These are phyloP conservation scores for Paecilomyces variotii DNA, from an alignment of 2,329 filamentous ascomycete genomes.

Conservation along the genomic window DNA sequence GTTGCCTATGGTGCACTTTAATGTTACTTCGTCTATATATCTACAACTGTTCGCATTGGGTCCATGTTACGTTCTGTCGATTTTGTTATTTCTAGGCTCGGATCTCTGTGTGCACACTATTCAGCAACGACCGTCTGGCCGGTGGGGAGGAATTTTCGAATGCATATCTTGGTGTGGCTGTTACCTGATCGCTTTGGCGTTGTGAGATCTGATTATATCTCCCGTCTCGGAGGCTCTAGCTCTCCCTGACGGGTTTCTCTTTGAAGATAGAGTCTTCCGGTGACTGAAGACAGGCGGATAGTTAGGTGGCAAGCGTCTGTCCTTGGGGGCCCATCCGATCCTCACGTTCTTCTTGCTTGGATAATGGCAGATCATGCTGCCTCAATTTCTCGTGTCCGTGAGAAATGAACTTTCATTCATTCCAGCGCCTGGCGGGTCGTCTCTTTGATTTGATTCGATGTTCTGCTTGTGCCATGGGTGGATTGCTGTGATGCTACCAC, in stretches of 20 bases:
- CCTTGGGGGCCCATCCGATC: not conserved
- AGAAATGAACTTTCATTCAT: not conserved
- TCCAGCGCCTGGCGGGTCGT: not conserved
- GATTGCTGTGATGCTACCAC: not conserved
- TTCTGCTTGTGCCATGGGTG: not conserved
- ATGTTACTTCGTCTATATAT: conserved; percentile 3
- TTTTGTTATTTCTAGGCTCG: not conserved
- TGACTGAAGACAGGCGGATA: not conserved
- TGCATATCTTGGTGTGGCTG: not conserved
- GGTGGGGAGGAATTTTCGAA: not conserved
- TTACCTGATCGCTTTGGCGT: not conserved
- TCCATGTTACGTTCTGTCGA: not conserved
- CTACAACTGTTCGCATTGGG: not conserved
- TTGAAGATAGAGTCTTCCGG: not conserved
- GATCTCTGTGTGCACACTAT: not conserved
- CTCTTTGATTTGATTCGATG: not conserved
- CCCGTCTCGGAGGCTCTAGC: not conserved
- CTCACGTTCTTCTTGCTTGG: not conserved
- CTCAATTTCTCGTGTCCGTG: not conserved
- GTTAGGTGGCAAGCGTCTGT: not conserved
- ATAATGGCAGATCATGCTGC: not conserved
- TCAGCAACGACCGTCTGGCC: not conserved
- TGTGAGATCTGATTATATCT: not conserved
- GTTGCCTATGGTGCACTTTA: not conserved
- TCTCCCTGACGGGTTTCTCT: not conserved